Evolutionary conservation across 2,329 filamentous ascomycete genomes (phyloP), one percentile per base, ranked within the genome.

Genomic region (Apiospora koreana): DNA sequence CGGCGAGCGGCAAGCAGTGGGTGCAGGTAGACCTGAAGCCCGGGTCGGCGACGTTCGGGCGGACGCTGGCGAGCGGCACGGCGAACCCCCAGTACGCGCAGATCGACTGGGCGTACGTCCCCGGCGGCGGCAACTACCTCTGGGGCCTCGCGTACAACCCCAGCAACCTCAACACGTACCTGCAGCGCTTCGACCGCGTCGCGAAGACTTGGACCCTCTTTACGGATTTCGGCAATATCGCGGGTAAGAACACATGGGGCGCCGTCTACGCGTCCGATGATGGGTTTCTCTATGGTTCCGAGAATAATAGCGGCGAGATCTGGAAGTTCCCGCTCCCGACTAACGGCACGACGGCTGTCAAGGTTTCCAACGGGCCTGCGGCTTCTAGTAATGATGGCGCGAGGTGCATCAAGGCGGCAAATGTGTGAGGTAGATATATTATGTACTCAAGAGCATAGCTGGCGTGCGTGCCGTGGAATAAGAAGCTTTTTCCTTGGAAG

Each of bases 101-200:
- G 43, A 70, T 69, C 48, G 75, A 76, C 68, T 75, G 75, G 75
- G 70, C 71, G 3, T 74, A 73, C 43, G 74, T 76, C 0, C 72
- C 74, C 1, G 71, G 72, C 6, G 45, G 28, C 10, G 71, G 71
- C 12, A 69, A 71, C 18, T 69, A 69, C n/a, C 69, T 76, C 2
- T 76, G 69, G 69, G 69, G 72, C 18, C 41, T 75, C n/a, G 72
- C 70, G 12, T 71, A 73, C 28, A 68, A 65, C 54, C 2, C 38
- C 14, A 10, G 28, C 28, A 31, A 25, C n/a, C 8, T 2, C 42
- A 48, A 38, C 14, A 70, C 70, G 69, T 41, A 50, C n/a, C 72
- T 76, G 28, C 54, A 72, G 71, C 70, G 69, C 21, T 76, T 71
- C 69, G 70, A 70, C 62, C 69, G 70, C 8, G 21, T 35, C 1